Evolutionary conservation across 2,329 filamentous ascomycete species (phyloP).

Genomic region (Thelonectria blattea): DNA sequence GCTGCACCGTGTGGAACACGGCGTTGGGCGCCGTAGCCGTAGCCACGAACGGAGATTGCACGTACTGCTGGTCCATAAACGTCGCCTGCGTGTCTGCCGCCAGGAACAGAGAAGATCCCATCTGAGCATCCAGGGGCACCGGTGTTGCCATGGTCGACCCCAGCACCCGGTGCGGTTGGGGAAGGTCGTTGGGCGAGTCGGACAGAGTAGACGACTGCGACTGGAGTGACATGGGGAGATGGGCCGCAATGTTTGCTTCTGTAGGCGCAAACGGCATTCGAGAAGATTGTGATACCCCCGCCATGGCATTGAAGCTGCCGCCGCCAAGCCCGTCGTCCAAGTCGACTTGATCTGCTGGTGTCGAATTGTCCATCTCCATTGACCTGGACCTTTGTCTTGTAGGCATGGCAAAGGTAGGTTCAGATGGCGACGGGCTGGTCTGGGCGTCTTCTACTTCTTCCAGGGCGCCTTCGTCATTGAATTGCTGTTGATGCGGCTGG

Average conservation of each 20-base stretch:
- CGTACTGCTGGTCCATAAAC: conserved; percentile 44
- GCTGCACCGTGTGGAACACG: conserved; percentile 33
- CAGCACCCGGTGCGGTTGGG: conserved; percentile 35
- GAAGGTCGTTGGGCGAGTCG: conserved; percentile 24
- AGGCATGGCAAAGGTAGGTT: conserved; percentile 5
- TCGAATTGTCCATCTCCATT: conserved; percentile 26
- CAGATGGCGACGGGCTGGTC: neutral
- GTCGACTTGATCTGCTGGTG: conserved; percentile 24
- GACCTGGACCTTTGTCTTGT: conserved; percentile 16
- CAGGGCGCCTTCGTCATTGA: neutral
- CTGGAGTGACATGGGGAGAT: conserved; percentile 32
- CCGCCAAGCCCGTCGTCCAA: conserved; percentile 29
- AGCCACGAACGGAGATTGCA: conserved; percentile 38
- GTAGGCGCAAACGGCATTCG: conserved; percentile 35
- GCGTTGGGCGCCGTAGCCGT: conserved; percentile 31
- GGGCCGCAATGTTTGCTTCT: conserved; percentile 25
- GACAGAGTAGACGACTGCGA: conserved; percentile 29
- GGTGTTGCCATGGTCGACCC: conserved; percentile 31
- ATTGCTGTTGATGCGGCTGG: conserved; percentile 4
- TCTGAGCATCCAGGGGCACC: conserved; percentile 44
- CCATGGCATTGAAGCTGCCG: conserved; percentile 33
- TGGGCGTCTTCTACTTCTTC: neutral
- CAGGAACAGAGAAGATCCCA: conserved; percentile 48
- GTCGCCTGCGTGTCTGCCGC: conserved; percentile 46
- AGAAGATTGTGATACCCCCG: conserved; percentile 32